These are phyloP conservation scores for Fusarium drepaniforme DNA, from an alignment of 2,329 filamentous ascomycete species.

Conservation along the genomic window DNA sequence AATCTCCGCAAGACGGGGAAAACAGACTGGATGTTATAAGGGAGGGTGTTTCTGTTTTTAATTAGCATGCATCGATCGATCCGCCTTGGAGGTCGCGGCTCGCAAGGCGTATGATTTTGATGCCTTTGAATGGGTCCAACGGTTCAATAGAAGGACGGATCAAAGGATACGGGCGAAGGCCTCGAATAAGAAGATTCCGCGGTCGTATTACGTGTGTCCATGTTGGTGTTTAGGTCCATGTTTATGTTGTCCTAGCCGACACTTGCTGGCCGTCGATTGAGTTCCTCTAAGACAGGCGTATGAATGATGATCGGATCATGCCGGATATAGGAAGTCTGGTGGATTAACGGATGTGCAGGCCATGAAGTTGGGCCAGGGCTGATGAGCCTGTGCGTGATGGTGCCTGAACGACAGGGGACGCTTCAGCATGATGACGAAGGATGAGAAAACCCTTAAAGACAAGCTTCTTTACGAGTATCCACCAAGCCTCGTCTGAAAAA, in stretches of 20 bases:
- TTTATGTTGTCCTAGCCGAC: not conserved
- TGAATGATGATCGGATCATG: not conserved
- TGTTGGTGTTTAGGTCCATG: not conserved
- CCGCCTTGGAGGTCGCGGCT: slow-evolving; percentile 36
- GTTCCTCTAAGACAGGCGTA: not conserved
- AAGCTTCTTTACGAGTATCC: not conserved
- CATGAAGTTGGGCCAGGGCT: not conserved
- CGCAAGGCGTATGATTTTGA: slow-evolving; percentile 34
- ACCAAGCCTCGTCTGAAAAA: not conserved
- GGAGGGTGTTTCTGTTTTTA: slow-evolving; percentile 43
- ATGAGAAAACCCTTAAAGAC: not conserved
- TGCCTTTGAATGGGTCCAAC: slow-evolving; percentile 37
- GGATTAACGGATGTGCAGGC: not conserved
- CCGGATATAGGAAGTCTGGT: not conserved
- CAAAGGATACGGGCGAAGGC: slow-evolving; percentile 41
- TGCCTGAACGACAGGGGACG: not conserved
- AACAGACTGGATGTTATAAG: slow-evolving; percentile 32
- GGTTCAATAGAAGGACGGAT: slow-evolving; percentile 41
- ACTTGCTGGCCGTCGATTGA: not conserved
- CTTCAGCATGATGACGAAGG: not conserved
- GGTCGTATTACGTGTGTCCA: not conserved
- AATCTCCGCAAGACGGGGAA: slow-evolving; percentile 30
- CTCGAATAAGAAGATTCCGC: slow-evolving; percentile 44
- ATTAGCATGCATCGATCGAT: slow-evolving; percentile 44
- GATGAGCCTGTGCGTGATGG: not conserved